phyloP scores from a whole-genome alignment of 257 asterid species.

The Fraxinus cuspidata region DNA sequence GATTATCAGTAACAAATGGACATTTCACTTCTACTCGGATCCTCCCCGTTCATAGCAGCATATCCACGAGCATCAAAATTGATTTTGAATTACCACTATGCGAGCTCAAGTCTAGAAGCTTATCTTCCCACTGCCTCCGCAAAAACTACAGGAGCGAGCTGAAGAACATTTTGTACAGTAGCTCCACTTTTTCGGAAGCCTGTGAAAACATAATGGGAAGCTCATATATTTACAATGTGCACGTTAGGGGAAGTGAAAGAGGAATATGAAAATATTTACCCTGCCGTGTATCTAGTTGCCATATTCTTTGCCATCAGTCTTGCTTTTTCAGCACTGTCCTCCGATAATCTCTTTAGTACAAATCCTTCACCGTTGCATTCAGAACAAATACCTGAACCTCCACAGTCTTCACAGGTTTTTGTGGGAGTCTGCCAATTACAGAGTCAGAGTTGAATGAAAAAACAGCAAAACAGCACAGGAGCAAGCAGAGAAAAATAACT shows the following conservation, averaged over 20 bases:
- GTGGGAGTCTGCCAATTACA: conserved; percentile 49
- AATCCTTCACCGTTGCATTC: conserved; percentile 93
- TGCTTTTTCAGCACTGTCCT: conserved; percentile 69
- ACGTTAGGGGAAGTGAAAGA: not conserved
- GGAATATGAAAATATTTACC: conserved; percentile 42
- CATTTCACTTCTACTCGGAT: not conserved
- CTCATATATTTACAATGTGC: not conserved
- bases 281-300: conserved; percentile 93
- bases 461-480: not conserved
- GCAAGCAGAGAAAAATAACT: not conserved
- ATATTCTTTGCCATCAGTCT: conserved; percentile 67
- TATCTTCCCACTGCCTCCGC: conserved; percentile 81
- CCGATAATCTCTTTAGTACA: conserved; percentile 70
- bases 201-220: conserved; percentile 30
- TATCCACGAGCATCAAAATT: not conserved
- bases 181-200: conserved; percentile 97
- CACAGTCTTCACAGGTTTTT: conserved; percentile 65
- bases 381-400: conserved; percentile 81
- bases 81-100: not conserved
- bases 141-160: conserved; percentile 66
- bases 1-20: not conserved
- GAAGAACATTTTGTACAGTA: conserved; percentile 93
- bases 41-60: not conserved
- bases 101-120: conserved; percentile 29
- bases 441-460: conserved; percentile 10